Percentiles rank a stretch among this genome's conserved stretches.
Conservation (phyloP, 2,329 filamentous ascomycete genomes). For the Diplodia scrobiculata region DNA sequence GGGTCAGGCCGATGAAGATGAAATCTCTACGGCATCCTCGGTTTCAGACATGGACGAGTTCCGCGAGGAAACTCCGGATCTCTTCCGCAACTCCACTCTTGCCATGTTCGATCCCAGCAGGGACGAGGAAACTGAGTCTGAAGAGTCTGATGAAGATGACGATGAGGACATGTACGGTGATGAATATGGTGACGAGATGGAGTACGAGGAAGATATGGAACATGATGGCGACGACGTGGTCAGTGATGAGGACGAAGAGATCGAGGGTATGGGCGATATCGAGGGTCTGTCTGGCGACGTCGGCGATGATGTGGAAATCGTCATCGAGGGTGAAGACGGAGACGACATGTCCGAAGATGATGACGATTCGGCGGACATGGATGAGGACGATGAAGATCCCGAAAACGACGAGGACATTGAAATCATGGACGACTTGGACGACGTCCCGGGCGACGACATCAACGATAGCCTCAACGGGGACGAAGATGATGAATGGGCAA, state of each 20-base stretch:
- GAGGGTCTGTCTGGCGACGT: constrained; percentile 64
- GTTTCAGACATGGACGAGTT: constrained; percentile 85
- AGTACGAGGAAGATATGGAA: constrained; percentile 82
- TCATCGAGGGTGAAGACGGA: constrained; percentile 66
- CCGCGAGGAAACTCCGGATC: constrained; percentile 79
- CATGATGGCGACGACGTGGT: constrained; percentile 82
- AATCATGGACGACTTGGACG: constrained; percentile 55
- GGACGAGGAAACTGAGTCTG: constrained; percentile 78
- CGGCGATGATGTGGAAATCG: constrained; percentile 78
- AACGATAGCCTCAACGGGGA: constrained; percentile 50
- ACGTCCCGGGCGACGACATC: constrained; percentile 53
- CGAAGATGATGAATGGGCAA: constrained; percentile 44
- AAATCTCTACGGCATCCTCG: constrained; percentile 83
- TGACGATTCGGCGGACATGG: constrained; percentile 57
- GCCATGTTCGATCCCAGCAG: constrained; percentile 88
- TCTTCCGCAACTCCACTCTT: constrained; percentile 93
- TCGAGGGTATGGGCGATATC: constrained; percentile 74
- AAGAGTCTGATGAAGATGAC: constrained; percentile 63
- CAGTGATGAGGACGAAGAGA: constrained; percentile 81
- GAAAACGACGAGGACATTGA: constrained; percentile 60
- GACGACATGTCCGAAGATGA: constrained; percentile 61
- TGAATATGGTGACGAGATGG: constrained; percentile 86
- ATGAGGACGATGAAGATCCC: constrained; percentile 59
- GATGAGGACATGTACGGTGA: constrained; percentile 84
- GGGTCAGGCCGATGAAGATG: constrained; percentile 73